Base-by-base conservation (phyloP, 2,329 filamentous ascomycete species). In the Fusarium temperatum region DNA sequence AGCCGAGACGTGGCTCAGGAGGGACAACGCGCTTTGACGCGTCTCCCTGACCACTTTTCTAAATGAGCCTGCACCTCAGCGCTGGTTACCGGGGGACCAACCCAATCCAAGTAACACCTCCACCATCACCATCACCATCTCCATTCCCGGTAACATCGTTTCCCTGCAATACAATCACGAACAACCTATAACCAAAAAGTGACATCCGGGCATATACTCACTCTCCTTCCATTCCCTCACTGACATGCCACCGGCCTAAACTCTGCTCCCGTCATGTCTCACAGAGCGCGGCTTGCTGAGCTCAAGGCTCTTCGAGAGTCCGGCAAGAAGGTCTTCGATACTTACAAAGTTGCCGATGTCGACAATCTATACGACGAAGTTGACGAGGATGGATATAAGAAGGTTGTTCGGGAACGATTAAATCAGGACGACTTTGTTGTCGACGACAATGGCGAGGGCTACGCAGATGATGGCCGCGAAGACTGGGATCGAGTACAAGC, bases 351-450 rank as follows among this genome's bases (percentile, higher is more conserved):
- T 70, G 90, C 94, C 78, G 92, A 98, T 72, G 93, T 94, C 78
- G 90, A 92, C 74, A 91, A 94, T 76, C 87, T 99, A 50, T 99
- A 98, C 85, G 96, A 98, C 73, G 95, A 97, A 79, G 95, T 99
- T 54, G 95, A 98, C 80, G 96, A 99, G 79, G 96, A 96, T 79
- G 93, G 94, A 58, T 99, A 99, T 87, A 98, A 98, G 86, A 97
- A 97, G 82, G 92, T 98, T 75, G 95, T 99, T 20, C 90, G 96
- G 47, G 91, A 92, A 63, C 92, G 96, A 53, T 87, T 99, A 58
- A 94, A 98, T 80, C 89, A 97, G 79, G 96, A 99, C 78, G 96
- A 99, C 84, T 99, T 99, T 79, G 96, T 99, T 59, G 95, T 99
- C 68, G 96, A 98, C 85, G 96, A 99, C 85, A 97, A 98, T 85